A percentile compares a stretch with the other conserved stretches of the same genome.
These are phyloP conservation scores for Tolypocladium tropicale DNA, from an alignment of 2,329 filamentous ascomycete genomes.

Conservation along the genomic window DNA sequence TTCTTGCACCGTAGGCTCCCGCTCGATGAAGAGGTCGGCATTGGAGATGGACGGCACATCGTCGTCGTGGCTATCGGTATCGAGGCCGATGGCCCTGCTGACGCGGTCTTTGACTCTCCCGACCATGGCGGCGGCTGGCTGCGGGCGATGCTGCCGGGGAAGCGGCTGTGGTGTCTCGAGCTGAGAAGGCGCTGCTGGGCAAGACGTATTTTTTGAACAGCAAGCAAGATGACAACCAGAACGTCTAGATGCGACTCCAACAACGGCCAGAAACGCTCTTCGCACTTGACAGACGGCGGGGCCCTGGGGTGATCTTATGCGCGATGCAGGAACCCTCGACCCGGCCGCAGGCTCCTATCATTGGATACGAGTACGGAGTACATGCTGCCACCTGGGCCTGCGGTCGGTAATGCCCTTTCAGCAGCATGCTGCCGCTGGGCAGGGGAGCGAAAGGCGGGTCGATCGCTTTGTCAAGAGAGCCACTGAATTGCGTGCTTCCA, in stretches of 20 bases:
- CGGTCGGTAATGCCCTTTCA: not conserved
- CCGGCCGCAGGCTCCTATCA: not conserved
- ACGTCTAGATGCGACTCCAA: not conserved
- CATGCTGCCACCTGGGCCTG: too few relatives aligned
- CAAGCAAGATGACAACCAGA: too few relatives aligned
- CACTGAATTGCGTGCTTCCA: constrained; percentile 22
- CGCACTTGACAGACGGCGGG: not conserved
- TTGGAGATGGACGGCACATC: constrained; percentile 24
- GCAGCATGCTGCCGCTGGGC: not conserved
- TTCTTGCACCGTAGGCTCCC: constrained; percentile 31
- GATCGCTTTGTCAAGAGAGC: constrained; percentile 12
- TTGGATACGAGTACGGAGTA: too few relatives aligned
- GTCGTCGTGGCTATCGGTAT: constrained; percentile 19
- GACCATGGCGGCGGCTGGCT: constrained; percentile 6
- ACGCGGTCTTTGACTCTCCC: constrained; percentile 14
- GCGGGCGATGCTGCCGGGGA: not conserved
- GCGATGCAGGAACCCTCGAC: not conserved
- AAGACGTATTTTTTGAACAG: too few relatives aligned
- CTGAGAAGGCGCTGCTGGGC: too few relatives aligned
- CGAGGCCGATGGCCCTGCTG: constrained; percentile 21
- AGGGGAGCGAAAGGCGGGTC: not conserved
- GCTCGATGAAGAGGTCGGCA: constrained; percentile 27
- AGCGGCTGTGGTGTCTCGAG: not conserved
- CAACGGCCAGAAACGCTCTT: not conserved
- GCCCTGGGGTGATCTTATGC: not conserved